Evolutionary conservation across 176 grass and related monocot species (phyloP).

Genomic region (Paspalum notatum): DNA sequence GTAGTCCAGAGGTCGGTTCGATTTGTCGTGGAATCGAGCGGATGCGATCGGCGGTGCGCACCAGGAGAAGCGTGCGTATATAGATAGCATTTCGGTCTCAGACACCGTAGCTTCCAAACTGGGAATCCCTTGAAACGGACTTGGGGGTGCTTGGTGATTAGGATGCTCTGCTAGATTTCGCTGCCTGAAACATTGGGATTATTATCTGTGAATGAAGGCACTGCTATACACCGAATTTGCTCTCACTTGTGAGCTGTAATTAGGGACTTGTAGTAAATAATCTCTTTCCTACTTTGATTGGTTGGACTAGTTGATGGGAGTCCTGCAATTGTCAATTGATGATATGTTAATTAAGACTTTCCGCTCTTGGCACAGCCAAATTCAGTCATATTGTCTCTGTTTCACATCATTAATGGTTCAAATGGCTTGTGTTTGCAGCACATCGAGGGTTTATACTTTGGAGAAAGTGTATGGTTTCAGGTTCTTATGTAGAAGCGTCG

Average conservation of each 20-base stretch:
- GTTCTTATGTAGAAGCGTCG: slow-evolving; percentile 51
- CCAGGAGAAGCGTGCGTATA: background rate
- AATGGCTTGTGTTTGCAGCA: slow-evolving; percentile 53
- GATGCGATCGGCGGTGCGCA: background rate
- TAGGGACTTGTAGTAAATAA: background rate
- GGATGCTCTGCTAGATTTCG: background rate
- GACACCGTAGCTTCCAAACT: background rate
- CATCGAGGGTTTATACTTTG: slow-evolving; percentile 59
- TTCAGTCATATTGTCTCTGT: background rate
- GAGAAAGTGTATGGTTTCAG: slow-evolving; percentile 56
- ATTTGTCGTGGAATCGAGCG: background rate
- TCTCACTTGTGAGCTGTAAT: background rate
- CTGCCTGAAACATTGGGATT: background rate
- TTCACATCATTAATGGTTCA: slow-evolving; percentile 10
- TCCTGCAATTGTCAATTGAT: background rate
- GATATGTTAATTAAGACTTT: background rate
- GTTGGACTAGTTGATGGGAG: background rate
- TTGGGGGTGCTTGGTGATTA: background rate
- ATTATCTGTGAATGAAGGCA: background rate
- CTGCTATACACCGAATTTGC: background rate
- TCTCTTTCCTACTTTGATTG: background rate
- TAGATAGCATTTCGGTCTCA: slow-evolving; percentile 37
- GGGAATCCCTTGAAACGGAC: background rate
- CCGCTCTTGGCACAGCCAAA: background rate
- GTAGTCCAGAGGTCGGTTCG: background rate